These are phyloP conservation scores for Lentithecium fluviatile DNA, from an alignment of 495 filamentous ascomycete species.

Conservation along the genomic window DNA sequence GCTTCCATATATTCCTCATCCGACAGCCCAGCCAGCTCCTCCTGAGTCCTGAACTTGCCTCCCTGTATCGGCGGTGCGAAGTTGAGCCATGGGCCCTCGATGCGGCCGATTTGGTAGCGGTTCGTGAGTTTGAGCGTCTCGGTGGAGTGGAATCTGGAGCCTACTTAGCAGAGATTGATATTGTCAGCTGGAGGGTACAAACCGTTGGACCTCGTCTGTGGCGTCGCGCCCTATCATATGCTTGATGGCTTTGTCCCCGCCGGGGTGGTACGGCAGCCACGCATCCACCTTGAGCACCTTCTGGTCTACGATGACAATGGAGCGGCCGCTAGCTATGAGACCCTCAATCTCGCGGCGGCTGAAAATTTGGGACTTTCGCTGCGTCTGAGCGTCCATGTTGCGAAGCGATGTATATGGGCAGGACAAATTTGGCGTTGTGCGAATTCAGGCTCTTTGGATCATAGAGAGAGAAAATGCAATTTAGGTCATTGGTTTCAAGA, in stretches of 20 bases:
- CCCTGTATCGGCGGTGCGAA: conserved; percentile 93
- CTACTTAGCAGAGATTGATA: not conserved
- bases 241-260: conserved; percentile 85
- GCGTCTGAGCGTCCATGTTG: conserved; percentile 14
- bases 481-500: not conserved
- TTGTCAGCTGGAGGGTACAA: conserved; percentile 44
- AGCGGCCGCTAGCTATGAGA: conserved; percentile 80
- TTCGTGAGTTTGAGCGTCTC: conserved; percentile 77
- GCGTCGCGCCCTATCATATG: conserved; percentile 98
- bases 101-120: conserved; percentile 77
- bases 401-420: not conserved
- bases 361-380: conserved; percentile 29
- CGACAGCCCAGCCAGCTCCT: conserved; percentile 36
- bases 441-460: too few species aligned
- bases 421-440: too few species aligned
- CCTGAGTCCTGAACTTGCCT: conserved; percentile 68
- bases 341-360: conserved; percentile 77
- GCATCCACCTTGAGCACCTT: conserved; percentile 83
- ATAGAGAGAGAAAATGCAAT: not conserved
- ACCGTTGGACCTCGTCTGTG: conserved; percentile 93
- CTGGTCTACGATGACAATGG: conserved; percentile 75
- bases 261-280: conserved; percentile 87
- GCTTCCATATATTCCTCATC: conserved; percentile 42
- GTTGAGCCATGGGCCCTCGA: conserved; percentile 82
- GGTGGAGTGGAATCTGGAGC: conserved; percentile 71